Evolutionary conservation across 1,139 yeast genomes (phyloP).

Genomic region (Debaryomyces sp.): DNA sequence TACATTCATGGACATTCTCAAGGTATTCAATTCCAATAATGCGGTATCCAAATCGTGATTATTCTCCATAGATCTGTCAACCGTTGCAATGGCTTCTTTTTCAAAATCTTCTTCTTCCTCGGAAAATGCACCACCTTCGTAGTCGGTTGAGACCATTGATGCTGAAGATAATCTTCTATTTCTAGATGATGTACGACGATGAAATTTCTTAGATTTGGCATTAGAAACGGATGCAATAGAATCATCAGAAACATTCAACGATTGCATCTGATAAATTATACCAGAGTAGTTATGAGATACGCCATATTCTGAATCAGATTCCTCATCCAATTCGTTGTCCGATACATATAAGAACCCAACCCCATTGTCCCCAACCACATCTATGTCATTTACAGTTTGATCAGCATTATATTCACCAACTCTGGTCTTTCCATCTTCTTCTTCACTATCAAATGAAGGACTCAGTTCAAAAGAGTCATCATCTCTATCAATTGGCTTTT

Average conservation of each 20-base stretch:
- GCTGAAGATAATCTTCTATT: conserved; percentile 41
- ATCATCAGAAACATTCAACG: conserved; percentile 74
- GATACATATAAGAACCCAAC: conserved; percentile 60
- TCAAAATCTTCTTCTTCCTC: conserved; percentile 81
- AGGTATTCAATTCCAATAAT: conserved; percentile 83
- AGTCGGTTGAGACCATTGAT: conserved; percentile 43
- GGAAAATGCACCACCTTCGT: conserved; percentile 37
- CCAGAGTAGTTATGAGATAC: conserved; percentile 34
- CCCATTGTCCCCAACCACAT: conserved; percentile 62
- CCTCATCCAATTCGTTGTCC: conserved; percentile 44
- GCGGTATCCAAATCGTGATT: conserved; percentile 95
- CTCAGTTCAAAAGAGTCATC: conserved; percentile 23
- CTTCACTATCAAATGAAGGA: conserved; percentile 30
- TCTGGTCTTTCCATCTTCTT: conserved; percentile 18
- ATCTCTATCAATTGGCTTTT: conserved; percentile 43
- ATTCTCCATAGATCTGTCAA: conserved; percentile 86
- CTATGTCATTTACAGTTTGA: conserved; percentile 28
- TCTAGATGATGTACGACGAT: conserved; percentile 24
- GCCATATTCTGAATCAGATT: conserved; percentile 37
- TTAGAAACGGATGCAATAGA: conserved; percentile 68
- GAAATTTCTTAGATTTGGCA: conserved; percentile 35
- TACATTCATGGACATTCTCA: conserved; percentile 97
- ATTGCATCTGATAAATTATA: conserved; percentile 60
- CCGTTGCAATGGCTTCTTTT: conserved; percentile 90
- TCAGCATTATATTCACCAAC: conserved; percentile 9